Base-by-base conservation (phyloP, 768 basidiomycete genomes). In the Suillus placidus region DNA sequence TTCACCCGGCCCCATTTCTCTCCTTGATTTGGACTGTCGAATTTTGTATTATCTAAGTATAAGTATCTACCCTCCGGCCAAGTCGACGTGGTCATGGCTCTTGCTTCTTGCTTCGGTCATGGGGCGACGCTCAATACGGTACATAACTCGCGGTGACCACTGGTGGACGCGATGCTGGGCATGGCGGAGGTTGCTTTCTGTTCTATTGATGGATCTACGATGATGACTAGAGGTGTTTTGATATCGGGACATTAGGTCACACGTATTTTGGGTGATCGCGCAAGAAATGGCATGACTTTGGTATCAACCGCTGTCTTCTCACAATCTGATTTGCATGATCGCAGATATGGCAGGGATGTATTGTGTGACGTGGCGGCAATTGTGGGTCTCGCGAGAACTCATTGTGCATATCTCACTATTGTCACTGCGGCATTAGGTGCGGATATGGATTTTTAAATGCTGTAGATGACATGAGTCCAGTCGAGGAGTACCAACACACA, bases 101-200 rank as follows among this genome's bases (percentile, higher is more conserved):
- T 52, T 52, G 85, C 61, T 85, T 85, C 16, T 38, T 38, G 37
- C 23, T 58, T 40, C 38, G 10, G 84, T 87, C 69, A 86, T 85
- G 87, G 70, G 68, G 67, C 72, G 62, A 70, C 57, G 65, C 65
- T 71, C 63, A 61, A 66, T 67, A 55, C 45, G 54, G 66, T 68
- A 68, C 66, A 70, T 71, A 63, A 64, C 65, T 68, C 66, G 64
- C 60, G 54, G 34, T 66, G 67, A 49, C 60, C 66, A 55, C 49
- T 51, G 18, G 66, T 71, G 66, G 64, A 66, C 70, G 66, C 66
- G 57, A 62, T 73, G 70, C 70, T 63, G 70, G 45, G 63, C 67
- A 68, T 69, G 61, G 52, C 38, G 57, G 58, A 58, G 37, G 30
- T 51, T 66, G 8, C 49, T 30, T 51, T 26, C 8, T 18, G 67